Base-by-base conservation (phyloP, 768 basidiomycete species). In the Phylloporus sp. region DNA sequence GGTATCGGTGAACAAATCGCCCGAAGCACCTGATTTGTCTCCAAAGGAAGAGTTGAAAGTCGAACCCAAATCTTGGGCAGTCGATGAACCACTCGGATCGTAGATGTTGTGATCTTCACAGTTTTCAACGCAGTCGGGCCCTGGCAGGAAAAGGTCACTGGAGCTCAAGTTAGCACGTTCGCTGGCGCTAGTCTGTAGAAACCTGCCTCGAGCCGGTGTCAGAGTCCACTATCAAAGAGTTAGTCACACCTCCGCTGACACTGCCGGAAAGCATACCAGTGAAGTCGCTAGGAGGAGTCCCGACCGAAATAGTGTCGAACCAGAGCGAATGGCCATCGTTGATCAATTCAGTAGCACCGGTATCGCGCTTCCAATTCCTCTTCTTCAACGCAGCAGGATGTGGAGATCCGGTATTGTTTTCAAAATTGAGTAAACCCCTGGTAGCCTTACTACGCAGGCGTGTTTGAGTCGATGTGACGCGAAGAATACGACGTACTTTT, bases 101-200 rank as follows among this genome's bases (percentile, higher is more conserved):
- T 70, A 74, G 36, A 58, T 50, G 23, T 38, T 50, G 50, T 73
- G 69, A 3, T 48, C 56, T 0, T 15, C 5, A 50, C 72, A 73
- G 23, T 5, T 50, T 17, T 45, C 53, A 17, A 3, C 26, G 50
- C 66, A 68, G 4, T 38, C 5, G 5, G 53, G 24, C 1, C 55
- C 58, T 7, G 67, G 65, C 26, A 68, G 29, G 47, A 62, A 61
- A 4, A 67, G 42, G 36, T 67, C 65, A 18, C 63, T 61, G 34
- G 11, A 34, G 11, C n/a, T 14, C 4, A 5, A 3, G 0, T 54
- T 24, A 54, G 41, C 7, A 29, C 0, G n/a, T 18, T 7, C 2
- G 14, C 10, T 21, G 8, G 13, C 14, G 21, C 20, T 10, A 2
- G 8, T 23, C 9, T 22, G 9, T n/a, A 9, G n/a, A 41, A 14